A percentile compares a stretch with the other conserved stretches of the same genome.
Conservation (phyloP, 805 yeast genomes). For the Lachancea sp. region DNA sequence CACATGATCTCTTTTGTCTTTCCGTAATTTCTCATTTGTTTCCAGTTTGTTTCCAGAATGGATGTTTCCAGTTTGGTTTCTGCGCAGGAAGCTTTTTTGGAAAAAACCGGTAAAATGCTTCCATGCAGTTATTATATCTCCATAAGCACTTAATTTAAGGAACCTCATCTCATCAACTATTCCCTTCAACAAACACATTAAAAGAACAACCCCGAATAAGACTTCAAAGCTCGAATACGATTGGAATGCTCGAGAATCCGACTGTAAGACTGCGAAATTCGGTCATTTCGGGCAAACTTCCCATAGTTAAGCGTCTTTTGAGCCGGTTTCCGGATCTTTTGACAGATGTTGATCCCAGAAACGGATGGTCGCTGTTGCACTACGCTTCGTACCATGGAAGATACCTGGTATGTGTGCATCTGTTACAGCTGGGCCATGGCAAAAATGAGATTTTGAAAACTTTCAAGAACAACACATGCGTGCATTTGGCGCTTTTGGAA, state of each 20-base stretch:
- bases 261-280: slow-evolving; percentile 62
- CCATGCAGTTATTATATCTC: too few relatives aligned
- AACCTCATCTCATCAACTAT: too few relatives aligned
- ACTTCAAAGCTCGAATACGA: background rate
- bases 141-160: too few relatives aligned
- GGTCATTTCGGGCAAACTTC: slow-evolving; percentile 52
- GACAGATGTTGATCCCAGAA: slow-evolving; percentile 57
- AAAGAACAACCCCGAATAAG: too few relatives aligned
- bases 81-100: background rate
- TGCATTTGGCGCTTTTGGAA: slow-evolving; percentile 61
- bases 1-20: background rate
- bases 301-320: slow-evolving; percentile 59
- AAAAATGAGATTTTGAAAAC: slow-evolving; percentile 43
- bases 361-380: slow-evolving; percentile 82
- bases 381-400: slow-evolving; percentile 73
- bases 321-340: slow-evolving; percentile 61
- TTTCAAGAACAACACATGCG: slow-evolving; percentile 54
- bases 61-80: background rate
- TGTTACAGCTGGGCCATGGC: slow-evolving; percentile 54
- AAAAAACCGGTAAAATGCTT: background rate
- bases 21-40: background rate
- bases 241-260: slow-evolving; percentile 42
- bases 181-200: too few relatives aligned
- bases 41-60: background rate
- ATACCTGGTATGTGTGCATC: slow-evolving; percentile 55